Base-by-base conservation (phyloP, 2,329 filamentous ascomycete genomes). In the Berkeleyomyces rouxiae region DNA sequence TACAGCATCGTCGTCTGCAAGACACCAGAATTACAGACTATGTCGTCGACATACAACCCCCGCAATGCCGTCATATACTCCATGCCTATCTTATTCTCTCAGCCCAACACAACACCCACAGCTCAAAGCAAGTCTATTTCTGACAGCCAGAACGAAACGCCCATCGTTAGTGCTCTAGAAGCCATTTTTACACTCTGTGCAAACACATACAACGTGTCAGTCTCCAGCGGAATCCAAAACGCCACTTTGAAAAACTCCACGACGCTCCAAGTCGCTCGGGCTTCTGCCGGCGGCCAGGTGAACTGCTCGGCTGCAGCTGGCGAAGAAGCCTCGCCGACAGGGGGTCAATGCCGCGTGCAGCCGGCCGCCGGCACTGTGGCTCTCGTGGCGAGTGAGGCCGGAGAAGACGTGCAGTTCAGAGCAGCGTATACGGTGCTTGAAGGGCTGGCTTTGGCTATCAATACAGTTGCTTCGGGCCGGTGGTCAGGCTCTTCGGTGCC, bases 101-200 rank as follows among this genome's bases (percentile, higher is more conserved):
- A 65, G 65, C 53, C 65, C 44, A 66, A 63, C 2, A 53, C 57
- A 13, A 61, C 61, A 3, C 59, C 60, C 3, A 40, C 55, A 2
- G 42, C 46, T 3, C 11, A 3, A 46, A 7, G 11, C 43, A 46
- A n/a, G 43, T n/a, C 43, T n/a, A 7, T n/a, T 3, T 3, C 43
- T 7, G 16, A n/a, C 16, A n/a, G 43, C 7, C 13, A n/a, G 5
- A 36, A 10, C 37, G 36, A 7, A 16, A 36, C 55, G 5, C 10
- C 58, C 16, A 43, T 31, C 10, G 69, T 70, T 63, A 65, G 67
- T 13, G 70, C 70, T 23, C 62, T 67, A 7, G 70, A 71, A 63
- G 66, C 69, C 11, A 63, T 70, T 9, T 66, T 71, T n/a, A 68
- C 70, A 42, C 68, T 71, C 47, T 71, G 70, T 57, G 67, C 69